Evolutionary conservation across 768 basidiomycete genomes (phyloP).

Genomic region (Sarcomyxa edulis): DNA sequence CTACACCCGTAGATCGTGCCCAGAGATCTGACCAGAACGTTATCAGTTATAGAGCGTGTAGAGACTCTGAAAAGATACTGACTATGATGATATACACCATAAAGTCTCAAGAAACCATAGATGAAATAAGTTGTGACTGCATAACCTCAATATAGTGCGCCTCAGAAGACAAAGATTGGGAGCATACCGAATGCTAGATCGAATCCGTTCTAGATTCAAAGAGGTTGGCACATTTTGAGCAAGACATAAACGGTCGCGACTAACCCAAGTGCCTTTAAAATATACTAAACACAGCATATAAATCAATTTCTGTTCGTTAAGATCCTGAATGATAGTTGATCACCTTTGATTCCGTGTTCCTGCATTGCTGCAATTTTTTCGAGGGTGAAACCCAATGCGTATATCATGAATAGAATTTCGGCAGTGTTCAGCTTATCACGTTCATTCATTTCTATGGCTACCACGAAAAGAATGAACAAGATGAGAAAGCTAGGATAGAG

Average conservation of each 20-base stretch:
- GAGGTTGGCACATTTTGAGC: no score
- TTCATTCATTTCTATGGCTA: constrained; percentile 74
- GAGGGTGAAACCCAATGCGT: constrained; percentile 77
- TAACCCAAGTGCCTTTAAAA: constrained; percentile 84
- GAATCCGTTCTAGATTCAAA: constrained; percentile 72
- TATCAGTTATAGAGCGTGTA: constrained; percentile 1
- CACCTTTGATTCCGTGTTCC: constrained; percentile 89
- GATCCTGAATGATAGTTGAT: constrained; percentile 1
- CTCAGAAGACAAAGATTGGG: not conserved
- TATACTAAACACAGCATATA: no score
- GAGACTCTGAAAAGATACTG: constrained; percentile 13
- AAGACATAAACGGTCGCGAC: not conserved
- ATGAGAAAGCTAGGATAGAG: constrained; percentile 60
- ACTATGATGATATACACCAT: constrained; percentile 73
- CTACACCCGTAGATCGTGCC: constrained; percentile 69
- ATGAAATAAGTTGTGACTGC: constrained; percentile 73
- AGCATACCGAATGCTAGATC: constrained; percentile 79
- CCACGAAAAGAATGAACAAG: constrained; percentile 72
- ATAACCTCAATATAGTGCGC: not conserved
- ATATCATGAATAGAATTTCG: constrained; percentile 77
- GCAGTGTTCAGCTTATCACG: constrained; percentile 53
- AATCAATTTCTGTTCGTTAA: constrained; percentile 6
- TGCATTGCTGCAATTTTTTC: constrained; percentile 95
- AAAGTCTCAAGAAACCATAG: constrained; percentile 72
- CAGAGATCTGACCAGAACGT: constrained; percentile 39